phyloP scores from a whole-genome alignment of 257 asterid genomes.

The Solanum neorickii region DNA sequence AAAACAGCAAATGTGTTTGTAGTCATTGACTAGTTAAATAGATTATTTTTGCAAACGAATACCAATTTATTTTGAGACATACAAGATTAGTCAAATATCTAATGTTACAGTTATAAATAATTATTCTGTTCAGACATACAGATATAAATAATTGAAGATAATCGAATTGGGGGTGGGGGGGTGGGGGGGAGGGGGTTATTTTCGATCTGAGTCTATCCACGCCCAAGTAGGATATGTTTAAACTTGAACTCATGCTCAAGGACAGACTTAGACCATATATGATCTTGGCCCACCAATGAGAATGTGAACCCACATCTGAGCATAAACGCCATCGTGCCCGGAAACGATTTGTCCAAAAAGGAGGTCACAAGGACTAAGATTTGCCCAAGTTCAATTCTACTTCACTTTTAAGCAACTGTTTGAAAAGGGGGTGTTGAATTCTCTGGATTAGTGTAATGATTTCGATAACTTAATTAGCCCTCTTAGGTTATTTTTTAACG shows the following conservation, averaged over 20 bases:
- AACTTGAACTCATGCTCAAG: not conserved
- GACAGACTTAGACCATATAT: not conserved
- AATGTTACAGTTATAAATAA: not conserved
- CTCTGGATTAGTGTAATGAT: not conserved
- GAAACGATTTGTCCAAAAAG: not conserved
- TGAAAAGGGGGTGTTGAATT: not conserved
- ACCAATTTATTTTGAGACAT: not conserved
- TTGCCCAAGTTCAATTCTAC: not conserved
- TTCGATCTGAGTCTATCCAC: not conserved
- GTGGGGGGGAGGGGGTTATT: not conserved
- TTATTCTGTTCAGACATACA: not conserved
- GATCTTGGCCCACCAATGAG: not conserved
- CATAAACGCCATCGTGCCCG: not conserved
- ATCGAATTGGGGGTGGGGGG: not conserved
- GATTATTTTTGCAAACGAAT: not conserved
- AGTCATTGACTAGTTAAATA: not conserved
- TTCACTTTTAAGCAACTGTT: not conserved
- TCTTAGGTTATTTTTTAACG: not conserved
- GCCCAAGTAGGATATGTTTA: not conserved
- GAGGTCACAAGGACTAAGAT: not conserved
- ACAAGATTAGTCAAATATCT: not conserved
- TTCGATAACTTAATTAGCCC: not conserved
- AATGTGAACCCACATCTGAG: not conserved
- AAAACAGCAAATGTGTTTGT: not conserved
- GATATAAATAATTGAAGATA: not conserved